Conservation (phyloP, 768 basidiomycete species). For the Termitomyces sp. region DNA sequence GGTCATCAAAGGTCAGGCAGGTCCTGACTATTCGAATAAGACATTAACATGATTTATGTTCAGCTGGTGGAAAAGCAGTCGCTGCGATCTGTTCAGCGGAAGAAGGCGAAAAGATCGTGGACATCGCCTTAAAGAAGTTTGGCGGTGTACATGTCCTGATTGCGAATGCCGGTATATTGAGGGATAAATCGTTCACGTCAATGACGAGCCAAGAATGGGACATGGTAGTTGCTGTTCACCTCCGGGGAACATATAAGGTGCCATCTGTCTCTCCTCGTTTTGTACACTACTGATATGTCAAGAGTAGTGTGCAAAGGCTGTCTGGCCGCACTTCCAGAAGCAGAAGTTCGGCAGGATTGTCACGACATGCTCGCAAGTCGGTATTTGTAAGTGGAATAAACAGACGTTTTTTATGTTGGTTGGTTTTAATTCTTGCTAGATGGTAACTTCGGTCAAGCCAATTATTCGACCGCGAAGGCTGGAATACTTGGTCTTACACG, state of each 20-base stretch:
- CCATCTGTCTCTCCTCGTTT: neutral
- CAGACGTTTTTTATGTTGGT: neutral
- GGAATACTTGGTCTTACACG: slow-evolving; percentile 89
- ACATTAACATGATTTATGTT: neutral
- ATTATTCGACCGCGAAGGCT: slow-evolving; percentile 92
- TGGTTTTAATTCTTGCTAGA: slow-evolving; percentile 38
- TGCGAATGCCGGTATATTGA: slow-evolving; percentile 90
- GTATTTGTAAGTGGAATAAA: slow-evolving; percentile 68
- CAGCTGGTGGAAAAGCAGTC: slow-evolving; percentile 86
- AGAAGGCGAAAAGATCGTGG: slow-evolving; percentile 87
- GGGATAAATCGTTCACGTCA: slow-evolving; percentile 88
- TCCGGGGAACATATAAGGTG: slow-evolving; percentile 88
- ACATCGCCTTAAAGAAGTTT: slow-evolving; percentile 80
- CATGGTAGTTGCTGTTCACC: slow-evolving; percentile 80
- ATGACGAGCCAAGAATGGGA: slow-evolving; percentile 97
- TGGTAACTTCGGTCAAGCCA: slow-evolving; percentile 94
- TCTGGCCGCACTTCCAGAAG: slow-evolving; percentile 95
- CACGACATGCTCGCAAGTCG: slow-evolving; percentile 89
- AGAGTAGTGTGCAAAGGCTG: slow-evolving; percentile 79
- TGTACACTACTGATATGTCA: neutral
- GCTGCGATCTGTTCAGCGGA: slow-evolving; percentile 85
- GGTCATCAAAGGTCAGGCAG: slow-evolving; percentile 60
- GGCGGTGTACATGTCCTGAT: slow-evolving; percentile 84
- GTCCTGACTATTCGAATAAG: neutral
- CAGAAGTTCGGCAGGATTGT: slow-evolving; percentile 96